Base-by-base conservation (phyloP, 768 basidiomycete genomes). In the Cubamyces sp. region DNA sequence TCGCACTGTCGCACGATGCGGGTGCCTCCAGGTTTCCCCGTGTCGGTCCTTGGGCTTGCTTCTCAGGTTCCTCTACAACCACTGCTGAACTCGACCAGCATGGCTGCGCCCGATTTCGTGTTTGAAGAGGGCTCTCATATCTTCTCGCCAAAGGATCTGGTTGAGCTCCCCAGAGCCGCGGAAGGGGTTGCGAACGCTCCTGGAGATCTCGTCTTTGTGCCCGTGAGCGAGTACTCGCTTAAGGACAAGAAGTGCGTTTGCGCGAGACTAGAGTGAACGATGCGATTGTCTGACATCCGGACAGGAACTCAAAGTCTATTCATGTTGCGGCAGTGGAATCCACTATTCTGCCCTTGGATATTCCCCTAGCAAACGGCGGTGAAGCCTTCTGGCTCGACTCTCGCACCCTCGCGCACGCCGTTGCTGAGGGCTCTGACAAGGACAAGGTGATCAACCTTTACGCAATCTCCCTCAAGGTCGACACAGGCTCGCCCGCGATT, bases 381-480 rank as follows among this genome's bases (percentile, higher is more conserved):
- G 87, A 91, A 47, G 81, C 82, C 2, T 93, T 94, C 76, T 94
- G 92, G 92, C 79, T 94, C 14, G 82, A 86, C 53, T 75, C 81
- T 1, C 81, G 84, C 46, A 90, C 88, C n/a, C 72, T 94, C 61
- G 91, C 81, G 1, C 87, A 90, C 57, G 84, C 87, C 54, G 82
- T 90, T 23, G 81, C 77, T 5, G 78, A 82, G 28, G 83, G 83
- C 52, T 77, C 79, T 25, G 74, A 72, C 48, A 81, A 81, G 68
- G 76, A 73, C 49, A 79, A 81, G 66, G 75, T 73, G 43, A 79
- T 86, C 19, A 79, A 85, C 43, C 74, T 94, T 40, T 88, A 87
- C 69, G 81, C 84, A 8, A 74, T 90, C 53, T 78, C 85, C 28
- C 69, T 93, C 70, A 70, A 78, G 15, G 78, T 82, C 68, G 71